phyloP scores from a whole-genome alignment of 2,329 filamentous ascomycete genomes.

The Pseudonectria buxi region DNA sequence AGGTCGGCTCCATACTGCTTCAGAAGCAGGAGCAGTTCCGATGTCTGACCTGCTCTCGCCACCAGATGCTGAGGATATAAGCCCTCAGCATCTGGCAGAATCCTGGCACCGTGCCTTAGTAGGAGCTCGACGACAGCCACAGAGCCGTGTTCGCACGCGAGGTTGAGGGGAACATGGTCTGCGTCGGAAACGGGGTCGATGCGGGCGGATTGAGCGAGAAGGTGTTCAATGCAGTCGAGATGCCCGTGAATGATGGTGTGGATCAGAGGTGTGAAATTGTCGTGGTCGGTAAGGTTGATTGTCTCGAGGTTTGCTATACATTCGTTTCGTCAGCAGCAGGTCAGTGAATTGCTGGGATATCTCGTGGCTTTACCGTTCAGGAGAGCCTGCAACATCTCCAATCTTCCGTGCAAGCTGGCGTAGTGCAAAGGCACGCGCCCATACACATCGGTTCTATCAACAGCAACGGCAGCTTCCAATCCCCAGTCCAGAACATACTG shows the following conservation, averaged over 20 bases:
- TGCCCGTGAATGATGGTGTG: conserved; percentile 90
- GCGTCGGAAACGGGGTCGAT: conserved; percentile 80
- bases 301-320: conserved; percentile 60
- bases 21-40: conserved; percentile 71
- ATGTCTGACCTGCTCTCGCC: conserved; percentile 77
- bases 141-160: conserved; percentile 91
- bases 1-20: conserved; percentile 83
- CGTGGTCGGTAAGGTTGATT: conserved; percentile 84
- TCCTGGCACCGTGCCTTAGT: conserved; percentile 68
- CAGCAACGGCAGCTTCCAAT: conserved; percentile 67
- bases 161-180: conserved; percentile 88
- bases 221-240: conserved; percentile 68
- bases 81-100: conserved; percentile 92
- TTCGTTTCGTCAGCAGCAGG: conserved; percentile 7
- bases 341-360: background rate
- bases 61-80: conserved; percentile 96
- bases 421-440: conserved; percentile 91
- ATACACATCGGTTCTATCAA: conserved; percentile 82
- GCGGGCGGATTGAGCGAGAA: conserved; percentile 72
- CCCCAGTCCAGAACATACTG: conserved; percentile 69
- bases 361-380: conserved; percentile 52
- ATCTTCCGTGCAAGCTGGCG: conserved; percentile 86
- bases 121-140: conserved; percentile 78
- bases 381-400: conserved; percentile 74
- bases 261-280: conserved; percentile 94